Conservation (phyloP, 2,329 filamentous ascomycete genomes). For the Helminthosporium solani region DNA sequence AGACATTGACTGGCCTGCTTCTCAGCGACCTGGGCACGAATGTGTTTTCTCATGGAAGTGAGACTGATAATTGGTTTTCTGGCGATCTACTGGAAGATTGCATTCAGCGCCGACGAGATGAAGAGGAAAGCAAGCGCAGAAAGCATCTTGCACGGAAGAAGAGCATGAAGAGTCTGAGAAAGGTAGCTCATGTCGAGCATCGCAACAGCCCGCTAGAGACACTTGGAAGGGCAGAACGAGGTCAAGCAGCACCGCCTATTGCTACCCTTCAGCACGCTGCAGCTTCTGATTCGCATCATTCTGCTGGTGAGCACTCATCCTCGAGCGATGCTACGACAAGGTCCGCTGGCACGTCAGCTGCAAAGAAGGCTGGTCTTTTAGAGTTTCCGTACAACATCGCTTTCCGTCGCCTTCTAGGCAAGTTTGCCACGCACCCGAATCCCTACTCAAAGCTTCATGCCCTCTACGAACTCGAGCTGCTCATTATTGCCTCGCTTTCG, state of each 20-base stretch:
- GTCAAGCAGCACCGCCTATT: slow-evolving; percentile 44
- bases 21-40: slow-evolving; percentile 86
- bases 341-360: slow-evolving; percentile 42
- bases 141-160: slow-evolving; percentile 40
- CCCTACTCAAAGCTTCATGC: slow-evolving; percentile 83
- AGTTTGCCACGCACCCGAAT: slow-evolving; percentile 87
- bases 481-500: slow-evolving; percentile 75
- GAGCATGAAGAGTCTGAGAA: slow-evolving; percentile 64
- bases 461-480: slow-evolving; percentile 76
- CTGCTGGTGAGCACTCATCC: slow-evolving; percentile 48
- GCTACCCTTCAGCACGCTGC: slow-evolving; percentile 46
- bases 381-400: slow-evolving; percentile 80
- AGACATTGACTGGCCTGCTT: slow-evolving; percentile 78
- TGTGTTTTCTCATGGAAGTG: slow-evolving; percentile 84
- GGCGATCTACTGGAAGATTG: slow-evolving; percentile 56
- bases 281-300: slow-evolving; percentile 41
- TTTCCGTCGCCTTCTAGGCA: slow-evolving; percentile 75
- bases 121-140: slow-evolving; percentile 44
- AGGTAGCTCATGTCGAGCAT: slow-evolving; percentile 33
- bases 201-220: slow-evolving; percentile 46
- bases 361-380: slow-evolving; percentile 47
- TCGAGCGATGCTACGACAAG: slow-evolving; percentile 49
- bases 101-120: slow-evolving; percentile 40
- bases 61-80: slow-evolving; percentile 86
- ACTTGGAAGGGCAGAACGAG: slow-evolving; percentile 44